Percentiles rank a stretch among this genome's conserved stretches.
These are phyloP conservation scores for Trichoderma breve DNA, from an alignment of 2,329 filamentous ascomycete species.

Conservation along the genomic window DNA sequence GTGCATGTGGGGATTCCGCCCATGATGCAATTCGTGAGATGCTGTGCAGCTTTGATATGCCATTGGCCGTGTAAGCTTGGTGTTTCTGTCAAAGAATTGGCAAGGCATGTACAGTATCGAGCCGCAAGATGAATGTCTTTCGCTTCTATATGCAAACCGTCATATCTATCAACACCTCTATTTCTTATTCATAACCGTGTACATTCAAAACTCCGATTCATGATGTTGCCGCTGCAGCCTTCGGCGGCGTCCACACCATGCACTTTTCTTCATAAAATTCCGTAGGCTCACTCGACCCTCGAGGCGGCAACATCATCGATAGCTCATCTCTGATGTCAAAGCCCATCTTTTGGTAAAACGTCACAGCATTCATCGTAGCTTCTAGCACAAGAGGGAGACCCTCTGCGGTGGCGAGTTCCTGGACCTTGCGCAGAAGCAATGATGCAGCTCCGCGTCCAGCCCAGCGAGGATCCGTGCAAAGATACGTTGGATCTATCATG, in stretches of 20 bases:
- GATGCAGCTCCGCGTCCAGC: slow-evolving; percentile 38
- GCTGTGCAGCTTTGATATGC: not conserved
- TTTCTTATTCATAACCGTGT: not conserved
- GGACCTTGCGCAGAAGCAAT: slow-evolving; percentile 34
- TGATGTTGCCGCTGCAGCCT: not conserved
- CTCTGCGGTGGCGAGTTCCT: slow-evolving; percentile 33
- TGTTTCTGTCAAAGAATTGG: not conserved
- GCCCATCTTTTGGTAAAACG: slow-evolving; percentile 39
- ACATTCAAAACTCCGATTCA: not conserved
- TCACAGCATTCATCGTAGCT: slow-evolving; percentile 39
- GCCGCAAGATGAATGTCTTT: not conserved
- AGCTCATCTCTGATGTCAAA: slow-evolving; percentile 35
- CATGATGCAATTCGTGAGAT: slow-evolving; percentile 18
- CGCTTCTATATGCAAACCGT: not conserved
- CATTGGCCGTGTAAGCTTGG: not conserved
- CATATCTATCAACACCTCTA: not conserved
- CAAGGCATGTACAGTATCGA: not conserved
- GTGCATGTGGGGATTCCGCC: slow-evolving; percentile 18
- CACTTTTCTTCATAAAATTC: slow-evolving; percentile 36
- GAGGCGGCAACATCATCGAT: slow-evolving; percentile 36
- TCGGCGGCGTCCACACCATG: slow-evolving; percentile 33
- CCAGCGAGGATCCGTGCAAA: slow-evolving; percentile 39
- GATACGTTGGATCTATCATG: slow-evolving; percentile 36
- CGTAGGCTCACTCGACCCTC: slow-evolving; percentile 30
- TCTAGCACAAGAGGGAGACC: slow-evolving; percentile 39